phyloP scores from a whole-genome alignment of 2,329 filamentous ascomycete species.

The Geosmithia putterillii region DNA sequence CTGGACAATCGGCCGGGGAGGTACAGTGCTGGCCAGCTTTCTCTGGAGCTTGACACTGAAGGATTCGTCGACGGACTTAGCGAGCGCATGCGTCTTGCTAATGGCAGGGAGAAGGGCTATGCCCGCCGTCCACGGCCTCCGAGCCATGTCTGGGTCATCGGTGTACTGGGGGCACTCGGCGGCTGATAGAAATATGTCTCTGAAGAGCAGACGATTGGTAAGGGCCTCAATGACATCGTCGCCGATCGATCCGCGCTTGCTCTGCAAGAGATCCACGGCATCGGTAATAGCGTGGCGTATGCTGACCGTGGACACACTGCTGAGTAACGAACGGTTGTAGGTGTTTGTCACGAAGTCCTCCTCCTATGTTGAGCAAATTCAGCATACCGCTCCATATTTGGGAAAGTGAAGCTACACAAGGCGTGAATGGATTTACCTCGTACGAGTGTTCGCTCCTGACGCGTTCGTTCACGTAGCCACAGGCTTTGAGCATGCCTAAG shows the following conservation, averaged over 20 bases:
- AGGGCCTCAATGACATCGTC: slow-evolving; percentile 42
- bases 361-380: slow-evolving; percentile 41
- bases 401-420: neutral
- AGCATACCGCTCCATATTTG: neutral
- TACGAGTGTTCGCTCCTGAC: slow-evolving; percentile 81
- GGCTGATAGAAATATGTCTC: slow-evolving; percentile 48
- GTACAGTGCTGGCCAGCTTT: slow-evolving; percentile 86
- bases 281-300: slow-evolving; percentile 41
- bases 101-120: slow-evolving; percentile 40
- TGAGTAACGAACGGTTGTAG: slow-evolving; percentile 69
- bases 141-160: slow-evolving; percentile 30
- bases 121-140: slow-evolving; percentile 39
- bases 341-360: slow-evolving; percentile 94
- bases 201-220: slow-evolving; percentile 50
- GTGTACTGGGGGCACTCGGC: slow-evolving; percentile 34
- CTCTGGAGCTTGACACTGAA: slow-evolving; percentile 88
- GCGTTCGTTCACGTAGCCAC: slow-evolving; percentile 63
- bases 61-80: slow-evolving; percentile 56
- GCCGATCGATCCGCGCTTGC: slow-evolving; percentile 20
- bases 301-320: slow-evolving; percentile 43
- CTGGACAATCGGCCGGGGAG: slow-evolving; percentile 78
- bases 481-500: slow-evolving; percentile 70
- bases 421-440: slow-evolving; percentile 42
- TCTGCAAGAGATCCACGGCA: slow-evolving; percentile 39
- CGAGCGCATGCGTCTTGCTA: slow-evolving; percentile 47